A percentile compares a stretch with the other conserved stretches of the same genome.
These are phyloP conservation scores for Syncephalastrum racemosum DNA, from an alignment of 371 early-diverging fungal species.

Conservation along the genomic window DNA sequence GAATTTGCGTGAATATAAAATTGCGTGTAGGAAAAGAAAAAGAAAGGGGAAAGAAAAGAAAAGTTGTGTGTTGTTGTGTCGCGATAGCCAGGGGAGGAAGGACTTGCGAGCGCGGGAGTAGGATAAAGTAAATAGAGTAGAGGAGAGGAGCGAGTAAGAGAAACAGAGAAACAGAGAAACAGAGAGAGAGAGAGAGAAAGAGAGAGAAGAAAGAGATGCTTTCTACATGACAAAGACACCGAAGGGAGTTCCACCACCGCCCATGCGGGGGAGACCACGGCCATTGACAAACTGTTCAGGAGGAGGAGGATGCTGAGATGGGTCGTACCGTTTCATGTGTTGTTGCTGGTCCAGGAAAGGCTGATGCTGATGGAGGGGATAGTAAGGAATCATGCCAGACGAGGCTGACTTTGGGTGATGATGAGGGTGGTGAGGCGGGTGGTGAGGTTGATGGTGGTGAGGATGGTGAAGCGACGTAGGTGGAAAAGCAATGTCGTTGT, in stretches of 20 bases:
- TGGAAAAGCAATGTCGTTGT: background rate
- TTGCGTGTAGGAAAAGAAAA: too few relatives aligned
- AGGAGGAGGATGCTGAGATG: conserved; percentile 2
- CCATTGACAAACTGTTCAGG: background rate
- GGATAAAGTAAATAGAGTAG: too few relatives aligned
- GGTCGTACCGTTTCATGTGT: conserved; percentile 3
- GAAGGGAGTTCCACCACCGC: conserved; percentile 4
- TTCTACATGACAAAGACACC: conserved; percentile 16
- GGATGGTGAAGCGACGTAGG: background rate
- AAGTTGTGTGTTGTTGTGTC: too few relatives aligned
- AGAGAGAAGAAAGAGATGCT: background rate
- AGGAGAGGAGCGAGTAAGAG: background rate
- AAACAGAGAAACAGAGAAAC: background rate
- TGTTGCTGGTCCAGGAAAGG: conserved; percentile 3
- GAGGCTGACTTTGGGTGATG: background rate
- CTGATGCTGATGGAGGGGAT: conserved; percentile 5
- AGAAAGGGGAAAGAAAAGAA: too few relatives aligned
- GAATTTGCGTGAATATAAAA: too few relatives aligned
- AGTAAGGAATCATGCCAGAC: conserved; percentile 1
- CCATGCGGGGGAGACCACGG: conserved; percentile 3
- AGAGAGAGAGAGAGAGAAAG: background rate
- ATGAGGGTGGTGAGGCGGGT: background rate
- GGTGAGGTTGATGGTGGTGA: background rate
- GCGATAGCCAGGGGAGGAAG: background rate
- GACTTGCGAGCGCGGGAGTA: background rate